A percentile compares a stretch with the other conserved stretches of the same genome.
These are phyloP conservation scores for Trametopsis cervina DNA, from an alignment of 768 basidiomycete species.

Conservation along the genomic window DNA sequence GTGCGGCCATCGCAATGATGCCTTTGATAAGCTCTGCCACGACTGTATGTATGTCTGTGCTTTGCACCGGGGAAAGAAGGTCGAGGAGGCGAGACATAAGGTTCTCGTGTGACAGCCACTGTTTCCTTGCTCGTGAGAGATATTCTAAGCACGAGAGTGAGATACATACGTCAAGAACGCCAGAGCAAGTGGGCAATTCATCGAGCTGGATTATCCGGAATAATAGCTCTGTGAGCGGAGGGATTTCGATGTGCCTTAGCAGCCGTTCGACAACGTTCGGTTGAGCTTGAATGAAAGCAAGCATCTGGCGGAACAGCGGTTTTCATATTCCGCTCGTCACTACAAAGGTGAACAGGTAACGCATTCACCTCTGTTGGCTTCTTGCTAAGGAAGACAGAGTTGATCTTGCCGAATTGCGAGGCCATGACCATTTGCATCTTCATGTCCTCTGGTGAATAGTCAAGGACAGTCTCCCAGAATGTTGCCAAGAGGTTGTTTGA, in stretches of 20 bases:
- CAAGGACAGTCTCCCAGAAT: slow-evolving; percentile 89
- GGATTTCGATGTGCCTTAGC: slow-evolving; percentile 79
- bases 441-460: slow-evolving; percentile 78
- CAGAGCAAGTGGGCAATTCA: slow-evolving; percentile 72
- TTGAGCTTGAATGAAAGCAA: slow-evolving; percentile 82
- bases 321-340: slow-evolving; percentile 24
- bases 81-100: slow-evolving; percentile 78
- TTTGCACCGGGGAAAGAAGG: slow-evolving; percentile 72
- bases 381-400: slow-evolving; percentile 80
- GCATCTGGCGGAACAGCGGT: slow-evolving; percentile 55
- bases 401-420: slow-evolving; percentile 92
- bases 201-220: slow-evolving; percentile 87
- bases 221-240: slow-evolving; percentile 87
- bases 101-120: slow-evolving; percentile 86
- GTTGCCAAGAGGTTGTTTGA: slow-evolving; percentile 67
- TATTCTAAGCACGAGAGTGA: slow-evolving; percentile 22
- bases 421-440: slow-evolving; percentile 83
- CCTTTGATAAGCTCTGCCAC: slow-evolving; percentile 90
- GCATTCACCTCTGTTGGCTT: slow-evolving; percentile 78
- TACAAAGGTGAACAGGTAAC: slow-evolving; percentile 15
- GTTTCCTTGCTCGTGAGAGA: slow-evolving; percentile 28
- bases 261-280: slow-evolving; percentile 77
- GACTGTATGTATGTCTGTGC: slow-evolving; percentile 73
- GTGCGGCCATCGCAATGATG: slow-evolving; percentile 90
- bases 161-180: slow-evolving; percentile 79